A percentile compares a stretch with the other conserved stretches of the same genome.
These are phyloP conservation scores for Chloris gayana DNA, from an alignment of 176 grass and related monocot species.

Conservation along the genomic window DNA sequence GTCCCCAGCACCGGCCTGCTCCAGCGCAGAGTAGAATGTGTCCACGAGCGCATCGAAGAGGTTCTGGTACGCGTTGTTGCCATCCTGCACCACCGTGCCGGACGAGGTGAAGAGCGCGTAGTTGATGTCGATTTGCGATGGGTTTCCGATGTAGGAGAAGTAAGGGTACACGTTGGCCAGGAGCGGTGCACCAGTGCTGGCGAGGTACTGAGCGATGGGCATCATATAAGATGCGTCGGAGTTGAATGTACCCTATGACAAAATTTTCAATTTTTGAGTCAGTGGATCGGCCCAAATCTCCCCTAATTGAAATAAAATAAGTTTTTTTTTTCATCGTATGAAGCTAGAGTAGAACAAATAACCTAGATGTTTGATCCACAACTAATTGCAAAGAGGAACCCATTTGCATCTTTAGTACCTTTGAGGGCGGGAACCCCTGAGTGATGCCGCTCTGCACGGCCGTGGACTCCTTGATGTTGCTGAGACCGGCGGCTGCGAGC, in stretches of 20 bases:
- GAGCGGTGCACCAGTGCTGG: conserved; percentile 49
- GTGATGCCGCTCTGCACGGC: conserved; percentile 42
- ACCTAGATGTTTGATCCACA: no score
- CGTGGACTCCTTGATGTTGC: conserved; percentile 51
- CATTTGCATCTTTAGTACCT: no score
- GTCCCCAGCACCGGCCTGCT: conserved; percentile 26
- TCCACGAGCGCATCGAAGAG: conserved; percentile 63
- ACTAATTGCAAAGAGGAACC: no score
- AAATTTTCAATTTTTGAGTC: no score
- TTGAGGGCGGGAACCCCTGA: no score
- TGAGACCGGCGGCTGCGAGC: not conserved
- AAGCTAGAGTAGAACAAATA: no score
- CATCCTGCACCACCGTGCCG: conserved; percentile 47
- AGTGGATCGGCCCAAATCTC: no score
- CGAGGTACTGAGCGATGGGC: conserved; percentile 50
- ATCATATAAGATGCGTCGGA: no score
- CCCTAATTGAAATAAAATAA: no score
- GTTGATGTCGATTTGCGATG: conserved; percentile 17
- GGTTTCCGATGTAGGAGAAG: conserved; percentile 40
- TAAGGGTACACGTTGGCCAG: conserved; percentile 70
- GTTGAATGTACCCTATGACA: no score
- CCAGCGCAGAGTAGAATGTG: conserved; percentile 54
- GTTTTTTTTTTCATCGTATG: no score
- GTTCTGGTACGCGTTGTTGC: conserved; percentile 55
- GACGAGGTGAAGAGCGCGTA: conserved; percentile 59